Base-by-base conservation (phyloP, 768 basidiomycete genomes). In the Podaxis sp. region DNA sequence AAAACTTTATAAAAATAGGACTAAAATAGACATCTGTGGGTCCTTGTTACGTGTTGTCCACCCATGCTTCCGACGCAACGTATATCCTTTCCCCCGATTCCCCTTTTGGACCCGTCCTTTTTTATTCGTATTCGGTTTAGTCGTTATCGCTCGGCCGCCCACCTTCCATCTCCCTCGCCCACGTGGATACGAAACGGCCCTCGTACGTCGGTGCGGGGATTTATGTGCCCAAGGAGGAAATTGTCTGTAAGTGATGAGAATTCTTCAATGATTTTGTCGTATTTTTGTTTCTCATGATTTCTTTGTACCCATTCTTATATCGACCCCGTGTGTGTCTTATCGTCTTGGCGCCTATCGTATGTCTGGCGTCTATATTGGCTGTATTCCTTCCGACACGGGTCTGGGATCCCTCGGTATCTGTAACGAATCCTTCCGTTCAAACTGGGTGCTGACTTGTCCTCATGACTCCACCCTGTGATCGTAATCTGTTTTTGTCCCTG, bases 81-180 rank as follows among this genome's bases (percentile, higher is more conserved):
- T 9, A 32, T 7, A 32, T 32, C 32, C 0, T 7, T 32, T 32
- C 11, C 56, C 14, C 56, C 56, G 47, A 36, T 48, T 57, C 40
- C 18, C 28, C 14, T 13, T 18, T 42, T 13, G 14, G 13, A n/a
- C 16, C 40, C 4, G 23, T 14, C 18, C 32, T 13, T 35, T 52
- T 18, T 35, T 13, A 16, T 21, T 42, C 27, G 18, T 16, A 50
- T 46, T 37, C 38, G 54, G 9, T 61, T 42, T 64, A 90, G 88
- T 84, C 85, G 58, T 75, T 90, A 35, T 88, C 87, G 57, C 81
- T 89, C 16, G 86, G 89, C 25, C 83, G 88, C 7, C 89, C 89
- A 1, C 86, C 89, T 5, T 89, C 88, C 13, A 79, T 90, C 53
- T 83, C 77, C 59, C 71, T 88, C 59, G 75, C 79, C 11, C 85